Base-by-base conservation (phyloP, 1,284 basidiomycete genomes). In the Moesziomyces sp. region DNA sequence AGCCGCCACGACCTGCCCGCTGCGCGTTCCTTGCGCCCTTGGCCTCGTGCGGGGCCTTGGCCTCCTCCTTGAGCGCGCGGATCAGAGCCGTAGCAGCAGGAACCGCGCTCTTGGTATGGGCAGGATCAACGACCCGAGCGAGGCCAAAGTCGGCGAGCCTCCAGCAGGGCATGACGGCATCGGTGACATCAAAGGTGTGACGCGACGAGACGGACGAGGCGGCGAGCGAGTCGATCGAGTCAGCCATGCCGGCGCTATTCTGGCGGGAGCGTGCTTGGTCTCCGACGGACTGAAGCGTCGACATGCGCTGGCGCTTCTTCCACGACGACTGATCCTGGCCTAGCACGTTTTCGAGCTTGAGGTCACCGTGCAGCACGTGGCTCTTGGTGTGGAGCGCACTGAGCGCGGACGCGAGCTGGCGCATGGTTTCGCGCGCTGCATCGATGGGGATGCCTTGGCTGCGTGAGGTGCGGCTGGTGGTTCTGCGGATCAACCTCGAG, bases 301-400 rank as follows among this genome's bases (percentile, higher is more conserved):
- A 54, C 44, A 47, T 55, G 19, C 60, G 59, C 40, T 73, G 70
- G 16, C 70, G 70, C 47, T 73, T 67, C 53, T 67, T 67, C 70
- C 70, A 73, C 1, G 70, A 73, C 5, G 60, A 58, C 54, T 57
- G 58, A 13, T 56, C 58, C 52, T 79, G 76, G 23, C 76, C 78
- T 3, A 99, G 88, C 49, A 98, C 90, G 86, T 99, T 99, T 86
- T 98, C 96, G 59, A 97, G 89, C 86, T 99, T 99, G 85, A 99
- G 87, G 85, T 99, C 79, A 18, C 76, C 74, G 46, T 81, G 79
- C 28, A 77, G 33, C 74, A 92, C 88, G 18, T 88, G 86, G 24
- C 90, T 91, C 49, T 89, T 88, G 68, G 91, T 89, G 84, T 98
- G 95, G 78, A 99, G 86, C 83, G 94, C 95, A 58, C 89, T 87